These are phyloP conservation scores for Circinella umbellata DNA, from an alignment of 371 early-diverging fungal species.

Conservation along the genomic window DNA sequence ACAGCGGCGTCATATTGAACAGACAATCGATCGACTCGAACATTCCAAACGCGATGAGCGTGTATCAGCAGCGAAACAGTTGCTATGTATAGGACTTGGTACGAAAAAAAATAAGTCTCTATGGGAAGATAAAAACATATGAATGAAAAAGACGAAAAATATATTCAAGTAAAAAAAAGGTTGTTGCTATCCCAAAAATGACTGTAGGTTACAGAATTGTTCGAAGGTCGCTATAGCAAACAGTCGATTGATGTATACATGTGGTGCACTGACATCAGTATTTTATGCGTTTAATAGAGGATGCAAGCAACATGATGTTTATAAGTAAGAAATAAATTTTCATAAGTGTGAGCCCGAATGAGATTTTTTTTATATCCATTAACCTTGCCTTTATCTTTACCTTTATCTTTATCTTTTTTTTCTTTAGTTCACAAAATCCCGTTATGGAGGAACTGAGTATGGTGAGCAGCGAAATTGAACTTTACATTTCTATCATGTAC, in stretches of 20 bases:
- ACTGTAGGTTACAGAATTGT: conserved; percentile 30
- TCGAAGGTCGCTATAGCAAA: conserved; percentile 49
- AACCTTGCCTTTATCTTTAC: not conserved
- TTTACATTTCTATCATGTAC: conserved; percentile 64
- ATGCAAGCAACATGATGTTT: conserved; percentile 31
- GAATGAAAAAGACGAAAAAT: not conserved
- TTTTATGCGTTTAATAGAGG: conserved; percentile 55
- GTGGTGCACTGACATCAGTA: conserved; percentile 56
- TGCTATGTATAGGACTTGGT: conserved; percentile 73
- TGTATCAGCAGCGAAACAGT: conserved; percentile 46
- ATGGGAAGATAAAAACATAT: not conserved
- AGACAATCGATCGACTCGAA: conserved; percentile 63
- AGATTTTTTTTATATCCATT: not conserved
- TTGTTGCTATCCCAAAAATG: conserved; percentile 20
- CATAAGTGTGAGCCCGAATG: not conserved
- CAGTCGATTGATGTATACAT: conserved; percentile 46
- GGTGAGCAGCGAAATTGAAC: conserved; percentile 62
- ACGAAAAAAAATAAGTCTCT: conserved; percentile 4
- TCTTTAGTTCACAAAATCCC: conserved; percentile 7
- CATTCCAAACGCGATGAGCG: conserved; percentile 47
- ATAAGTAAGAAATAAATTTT: conserved; percentile 18
- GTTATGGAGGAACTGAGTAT: conserved; percentile 26
- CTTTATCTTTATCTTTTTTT: conserved; percentile 4
- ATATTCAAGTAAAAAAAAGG: not conserved
- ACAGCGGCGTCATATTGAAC: conserved; percentile 40